Base-by-base conservation (phyloP, 768 basidiomycete species). In the Mycena rebaudengoi region DNA sequence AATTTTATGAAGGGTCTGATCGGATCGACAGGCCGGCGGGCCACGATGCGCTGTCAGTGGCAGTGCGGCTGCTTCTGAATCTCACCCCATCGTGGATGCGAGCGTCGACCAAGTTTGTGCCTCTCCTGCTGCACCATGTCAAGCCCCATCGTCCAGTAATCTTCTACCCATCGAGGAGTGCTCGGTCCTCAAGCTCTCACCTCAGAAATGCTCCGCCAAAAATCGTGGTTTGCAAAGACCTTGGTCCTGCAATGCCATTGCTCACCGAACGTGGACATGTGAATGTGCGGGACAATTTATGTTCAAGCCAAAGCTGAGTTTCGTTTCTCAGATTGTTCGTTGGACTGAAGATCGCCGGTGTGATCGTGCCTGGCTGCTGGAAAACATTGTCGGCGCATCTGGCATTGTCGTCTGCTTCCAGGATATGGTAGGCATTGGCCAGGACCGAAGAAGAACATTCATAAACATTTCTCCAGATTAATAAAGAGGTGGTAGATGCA, bases 381-480 rank as follows among this genome's bases (percentile, higher is more conserved):
- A 91, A 53, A 91, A 95, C 64, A 79, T 88, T 4, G 74, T 74
- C 13, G 92, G 90, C 2, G 88, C 91, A 3, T 68, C 75, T 5
- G 96, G 90, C 10, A 66, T 87, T 0, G 76, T 89, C n/a, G 81
- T 91, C 23, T 89, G 90, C 81, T 71, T 94, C 2, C 81, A 88
- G 0, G 94, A 96, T 58, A 90, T 89, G 77, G 95, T 91, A 64
- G 37, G 60, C 40, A 49, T 44, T 43, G 28, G 0, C 7, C 18
- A 10, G 8, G 28, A 12, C 46, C 46, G 26, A 28, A n/a, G 18
- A 16, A 30, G 35, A 43, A 12, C 25, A 21, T 7, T 58, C 58
- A 37, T 44, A 50, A 41, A 66, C 63, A 65, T 40, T 44, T 5
- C 33, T 54, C 0, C 59, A 96, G 91, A 83, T 95, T 26, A 84